Percentiles rank a stretch among this genome's conserved stretches.
phyloP scores from a whole-genome alignment of 139 green algal genomes.

The Astrephomene gubernaculifera region DNA sequence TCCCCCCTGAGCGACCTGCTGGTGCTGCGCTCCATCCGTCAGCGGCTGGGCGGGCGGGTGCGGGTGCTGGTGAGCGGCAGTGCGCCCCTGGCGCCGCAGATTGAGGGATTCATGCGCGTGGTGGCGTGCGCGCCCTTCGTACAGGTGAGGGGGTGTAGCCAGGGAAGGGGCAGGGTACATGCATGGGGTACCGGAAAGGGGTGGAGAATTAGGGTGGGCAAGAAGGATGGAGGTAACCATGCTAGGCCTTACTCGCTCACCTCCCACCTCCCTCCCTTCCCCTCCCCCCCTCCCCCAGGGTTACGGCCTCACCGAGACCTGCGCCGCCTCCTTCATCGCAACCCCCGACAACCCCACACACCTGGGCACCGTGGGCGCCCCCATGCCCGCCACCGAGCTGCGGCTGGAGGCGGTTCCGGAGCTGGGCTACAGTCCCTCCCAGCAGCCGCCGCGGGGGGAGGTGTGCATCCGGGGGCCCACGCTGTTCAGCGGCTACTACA shows the following conservation, averaged over 20 bases:
- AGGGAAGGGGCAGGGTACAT: not conserved
- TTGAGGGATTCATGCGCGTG: conserved; percentile 78
- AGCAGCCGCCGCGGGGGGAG: conserved; percentile 74
- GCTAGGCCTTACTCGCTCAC: not conserved
- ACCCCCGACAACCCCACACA: conserved; percentile 55
- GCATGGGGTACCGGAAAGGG: too few species aligned
- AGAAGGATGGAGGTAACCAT: not conserved
- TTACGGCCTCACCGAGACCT: conserved; percentile 90
- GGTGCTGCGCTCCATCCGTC: conserved; percentile 86
- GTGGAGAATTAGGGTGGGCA: too few species aligned
- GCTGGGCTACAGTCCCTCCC: conserved; percentile 72
- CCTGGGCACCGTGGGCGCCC: conserved; percentile 82
- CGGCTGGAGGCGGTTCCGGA: conserved; percentile 78
- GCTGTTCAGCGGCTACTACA: conserved; percentile 89
- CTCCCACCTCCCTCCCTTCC: not conserved
- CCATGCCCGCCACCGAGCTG: conserved; percentile 74
- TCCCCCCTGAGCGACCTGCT: conserved; percentile 80
- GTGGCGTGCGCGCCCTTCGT: conserved; percentile 70
- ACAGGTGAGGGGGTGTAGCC: conserved; percentile 52
- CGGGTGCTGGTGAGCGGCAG: conserved; percentile 72
- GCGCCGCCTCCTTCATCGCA: conserved; percentile 86
- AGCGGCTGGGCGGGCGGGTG: conserved; percentile 72
- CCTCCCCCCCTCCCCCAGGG: conserved; percentile 59
- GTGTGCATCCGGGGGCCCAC: conserved; percentile 82
- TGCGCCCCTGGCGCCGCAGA: conserved; percentile 66